Conservation (phyloP, 768 basidiomycete species). For the Suillus clintonianus region DNA sequence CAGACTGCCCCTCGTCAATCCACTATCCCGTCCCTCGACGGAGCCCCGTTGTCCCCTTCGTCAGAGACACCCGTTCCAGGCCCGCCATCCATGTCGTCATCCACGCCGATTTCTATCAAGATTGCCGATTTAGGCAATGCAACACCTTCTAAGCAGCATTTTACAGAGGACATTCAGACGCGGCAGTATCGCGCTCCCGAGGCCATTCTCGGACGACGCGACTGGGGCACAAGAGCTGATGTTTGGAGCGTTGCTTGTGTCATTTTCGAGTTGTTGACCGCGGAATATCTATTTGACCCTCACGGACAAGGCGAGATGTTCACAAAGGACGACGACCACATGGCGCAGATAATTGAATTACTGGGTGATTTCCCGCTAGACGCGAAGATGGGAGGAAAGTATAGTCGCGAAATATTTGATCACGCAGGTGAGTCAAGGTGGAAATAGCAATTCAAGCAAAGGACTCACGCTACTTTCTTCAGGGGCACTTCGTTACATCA, state of each 20-base stretch:
- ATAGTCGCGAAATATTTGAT: conserved; percentile 84
- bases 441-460: conserved; percentile 5
- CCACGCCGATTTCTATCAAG: conserved; percentile 73
- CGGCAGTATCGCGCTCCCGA: conserved; percentile 95
- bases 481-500: conserved; percentile 75
- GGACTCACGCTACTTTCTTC: conserved; percentile 14
- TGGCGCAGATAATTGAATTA: conserved; percentile 93
- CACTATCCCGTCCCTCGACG: conserved; percentile 19
- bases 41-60: conserved; percentile 13
- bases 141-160: conserved; percentile 87
- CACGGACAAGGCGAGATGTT: conserved; percentile 80
- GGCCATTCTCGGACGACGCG: conserved; percentile 83
- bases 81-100: conserved; percentile 20
- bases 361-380: conserved; percentile 75
- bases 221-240: conserved; percentile 86
- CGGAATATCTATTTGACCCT: conserved; percentile 91
- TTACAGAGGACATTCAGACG: conserved; percentile 96
- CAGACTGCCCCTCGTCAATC: conserved; percentile 54
- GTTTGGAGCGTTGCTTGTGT: conserved; percentile 93
- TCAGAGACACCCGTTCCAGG: conserved; percentile 23
- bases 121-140: conserved; percentile 95
- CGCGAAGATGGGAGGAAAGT: conserved; percentile 82
- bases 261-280: conserved; percentile 88
- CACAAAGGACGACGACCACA: conserved; percentile 92
- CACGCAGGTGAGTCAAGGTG: conserved; percentile 49